These are phyloP conservation scores for Viola odorata DNA, from an alignment of 345 rosid genomes.

Conservation along the genomic window DNA sequence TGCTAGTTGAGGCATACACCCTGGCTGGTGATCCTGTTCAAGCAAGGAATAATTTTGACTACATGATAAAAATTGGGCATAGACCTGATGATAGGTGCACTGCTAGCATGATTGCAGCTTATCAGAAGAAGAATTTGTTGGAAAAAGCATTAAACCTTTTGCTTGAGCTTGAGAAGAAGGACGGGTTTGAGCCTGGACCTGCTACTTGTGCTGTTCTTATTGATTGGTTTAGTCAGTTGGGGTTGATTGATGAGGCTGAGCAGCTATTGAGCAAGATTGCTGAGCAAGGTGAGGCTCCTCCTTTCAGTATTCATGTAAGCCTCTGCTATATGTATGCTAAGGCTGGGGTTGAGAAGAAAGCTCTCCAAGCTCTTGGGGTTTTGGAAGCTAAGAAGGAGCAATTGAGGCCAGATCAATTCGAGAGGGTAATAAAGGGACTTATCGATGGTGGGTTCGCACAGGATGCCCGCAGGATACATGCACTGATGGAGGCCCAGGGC, in stretches of 20 bases:
- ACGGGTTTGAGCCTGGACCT: constrained; percentile 70
- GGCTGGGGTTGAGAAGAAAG: constrained; percentile 62
- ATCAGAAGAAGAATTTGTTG: constrained; percentile 52
- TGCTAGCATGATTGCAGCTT: constrained; percentile 57
- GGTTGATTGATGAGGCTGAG: constrained; percentile 78
- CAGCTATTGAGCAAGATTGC: constrained; percentile 61
- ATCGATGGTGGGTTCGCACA: constrained; percentile 51
- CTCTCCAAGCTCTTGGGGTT: constrained; percentile 65
- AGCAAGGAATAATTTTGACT: constrained; percentile 58
- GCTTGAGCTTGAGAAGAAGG: constrained; percentile 74
- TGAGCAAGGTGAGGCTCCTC: constrained; percentile 71
- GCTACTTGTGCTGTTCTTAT: constrained; percentile 63
- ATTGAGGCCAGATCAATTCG: constrained; percentile 49
- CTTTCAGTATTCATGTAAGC: constrained; percentile 58
- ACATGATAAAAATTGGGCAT: constrained; percentile 48
- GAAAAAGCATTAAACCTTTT: constrained; percentile 70
- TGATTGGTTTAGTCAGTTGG: constrained; percentile 68
- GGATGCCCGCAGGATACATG: constrained; percentile 52
- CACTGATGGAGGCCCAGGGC: constrained; percentile 54
- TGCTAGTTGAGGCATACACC: constrained; percentile 59
- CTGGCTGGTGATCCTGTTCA: constrained; percentile 42
- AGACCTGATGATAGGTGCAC: constrained; percentile 60
- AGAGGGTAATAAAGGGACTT: constrained; percentile 54
- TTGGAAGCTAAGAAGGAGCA: constrained; percentile 43
- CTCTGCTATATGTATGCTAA: constrained; percentile 75